Conservation (phyloP, 1,284 basidiomycete genomes). For the Trichosporon coremiiforme region DNA sequence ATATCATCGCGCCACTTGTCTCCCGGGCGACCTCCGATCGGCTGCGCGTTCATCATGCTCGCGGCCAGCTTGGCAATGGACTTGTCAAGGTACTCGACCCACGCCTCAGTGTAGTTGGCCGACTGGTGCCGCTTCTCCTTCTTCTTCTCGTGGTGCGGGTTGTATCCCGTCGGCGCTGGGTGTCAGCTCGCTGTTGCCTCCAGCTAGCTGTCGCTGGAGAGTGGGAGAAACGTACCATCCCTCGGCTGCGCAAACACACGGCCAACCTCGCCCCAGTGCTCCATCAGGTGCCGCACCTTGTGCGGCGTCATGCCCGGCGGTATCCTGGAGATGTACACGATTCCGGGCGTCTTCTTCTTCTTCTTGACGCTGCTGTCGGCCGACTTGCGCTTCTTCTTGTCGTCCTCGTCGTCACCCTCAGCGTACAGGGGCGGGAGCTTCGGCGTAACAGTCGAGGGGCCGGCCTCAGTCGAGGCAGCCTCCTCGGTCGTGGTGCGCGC, state of each 20-base stretch:
- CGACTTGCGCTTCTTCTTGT: slow-evolving; percentile 6
- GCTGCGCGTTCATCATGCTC: slow-evolving; percentile 92
- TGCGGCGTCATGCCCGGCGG: slow-evolving; percentile 97
- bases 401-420: slow-evolving; percentile 4
- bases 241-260: slow-evolving; percentile 85
- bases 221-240: slow-evolving; percentile 60
- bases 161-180: slow-evolving; percentile 45
- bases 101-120: slow-evolving; percentile 92
- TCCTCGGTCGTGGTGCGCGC: not conserved
- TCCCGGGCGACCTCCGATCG: slow-evolving; percentile 93
- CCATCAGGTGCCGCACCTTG: slow-evolving; percentile 93
- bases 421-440: slow-evolving; percentile 9
- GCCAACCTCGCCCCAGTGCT: slow-evolving; percentile 76
- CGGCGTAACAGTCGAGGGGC: not conserved
- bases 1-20: slow-evolving; percentile 90
- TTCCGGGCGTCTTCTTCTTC: slow-evolving; percentile 62
- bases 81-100: slow-evolving; percentile 98
- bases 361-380: slow-evolving; percentile 28
- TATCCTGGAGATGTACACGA: slow-evolving; percentile 93
- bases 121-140: slow-evolving; percentile 66
- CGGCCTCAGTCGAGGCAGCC: slow-evolving; percentile 5
- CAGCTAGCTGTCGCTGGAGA: too few relatives aligned
- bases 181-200: not conserved
- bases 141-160: slow-evolving; percentile 36
- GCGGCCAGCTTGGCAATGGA: slow-evolving; percentile 85